A percentile compares a stretch with the other conserved stretches of the same genome.
phyloP scores from a whole-genome alignment of 106 monocot genomes.

The Dioscorea zingiberensis region DNA sequence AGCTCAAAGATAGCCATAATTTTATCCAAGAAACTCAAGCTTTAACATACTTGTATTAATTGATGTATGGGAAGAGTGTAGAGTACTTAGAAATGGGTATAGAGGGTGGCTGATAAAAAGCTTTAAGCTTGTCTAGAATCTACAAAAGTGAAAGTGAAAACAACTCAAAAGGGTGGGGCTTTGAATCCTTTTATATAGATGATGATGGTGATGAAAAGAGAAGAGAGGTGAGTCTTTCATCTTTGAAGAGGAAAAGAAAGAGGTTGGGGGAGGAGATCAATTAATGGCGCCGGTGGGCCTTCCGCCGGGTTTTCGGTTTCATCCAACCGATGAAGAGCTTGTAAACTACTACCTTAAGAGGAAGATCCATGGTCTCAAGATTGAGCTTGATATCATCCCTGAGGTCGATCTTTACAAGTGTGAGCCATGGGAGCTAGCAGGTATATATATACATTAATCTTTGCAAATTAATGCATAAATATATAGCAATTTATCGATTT shows the following conservation, averaged over 20 bases:
- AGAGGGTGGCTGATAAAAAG: neutral
- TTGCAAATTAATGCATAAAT: neutral
- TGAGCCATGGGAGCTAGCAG: constrained; percentile 37
- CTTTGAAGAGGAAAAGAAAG: neutral
- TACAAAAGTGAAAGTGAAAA: constrained; percentile 7
- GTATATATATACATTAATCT: neutral
- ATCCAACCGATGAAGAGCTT: constrained; percentile 14
- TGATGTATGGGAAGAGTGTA: neutral
- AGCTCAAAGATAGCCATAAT: no score
- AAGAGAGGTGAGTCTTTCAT: neutral
- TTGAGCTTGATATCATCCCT: constrained; percentile 39
- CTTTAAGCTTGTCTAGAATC: constrained; percentile 1
- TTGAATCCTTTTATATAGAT: constrained; percentile 15
- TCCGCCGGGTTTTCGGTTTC: constrained; percentile 39
- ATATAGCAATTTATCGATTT: no score
- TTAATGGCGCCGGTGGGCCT: constrained; percentile 37
- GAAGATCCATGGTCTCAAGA: constrained; percentile 44
- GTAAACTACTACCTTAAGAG: constrained; percentile 22
- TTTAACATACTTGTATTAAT: neutral
- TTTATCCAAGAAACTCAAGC: no score
- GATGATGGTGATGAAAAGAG: constrained; percentile 13
- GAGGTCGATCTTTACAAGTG: constrained; percentile 23
- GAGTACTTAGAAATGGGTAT: neutral
- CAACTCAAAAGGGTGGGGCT: neutral
- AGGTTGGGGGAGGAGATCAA: constrained; percentile 1